Evolutionary conservation across 208 protist species (phyloP).

Genomic region (Tritrichomonas musculus): DNA sequence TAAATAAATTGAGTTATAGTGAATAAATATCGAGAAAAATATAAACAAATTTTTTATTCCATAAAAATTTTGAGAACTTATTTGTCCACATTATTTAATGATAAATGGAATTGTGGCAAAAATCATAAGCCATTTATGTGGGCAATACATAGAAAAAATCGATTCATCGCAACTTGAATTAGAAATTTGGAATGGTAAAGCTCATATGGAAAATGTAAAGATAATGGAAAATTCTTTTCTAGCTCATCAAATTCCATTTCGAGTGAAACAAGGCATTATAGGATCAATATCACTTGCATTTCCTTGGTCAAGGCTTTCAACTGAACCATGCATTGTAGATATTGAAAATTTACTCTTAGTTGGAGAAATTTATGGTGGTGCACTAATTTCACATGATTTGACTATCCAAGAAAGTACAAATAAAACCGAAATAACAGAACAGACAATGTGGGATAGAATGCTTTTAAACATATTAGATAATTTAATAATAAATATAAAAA

Average conservation of each 20-base stretch:
- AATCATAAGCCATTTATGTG: not conserved
- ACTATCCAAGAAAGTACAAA: not conserved
- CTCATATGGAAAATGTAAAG: not conserved
- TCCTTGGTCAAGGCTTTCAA: not conserved
- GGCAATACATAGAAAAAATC: not conserved
- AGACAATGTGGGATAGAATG: not conserved
- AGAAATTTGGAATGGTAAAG: not conserved
- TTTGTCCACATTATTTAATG: no score
- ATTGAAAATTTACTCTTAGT: not conserved
- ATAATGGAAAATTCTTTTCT: not conserved
- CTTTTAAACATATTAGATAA: not conserved
- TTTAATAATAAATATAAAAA: not conserved
- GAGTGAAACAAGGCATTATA: not conserved
- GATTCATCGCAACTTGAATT: not conserved
- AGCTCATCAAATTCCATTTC: not conserved
- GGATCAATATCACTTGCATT: not conserved
- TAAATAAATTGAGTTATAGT: no score
- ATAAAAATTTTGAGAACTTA: no score
- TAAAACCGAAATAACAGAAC: no score
- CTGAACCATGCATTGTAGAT: not conserved
- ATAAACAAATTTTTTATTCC: no score
- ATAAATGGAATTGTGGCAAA: not conserved
- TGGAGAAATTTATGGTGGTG: not conserved
- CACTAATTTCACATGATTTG: not conserved
- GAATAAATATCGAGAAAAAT: no score